phyloP scores from a whole-genome alignment of 2,329 filamentous ascomycete genomes.

The Paraconiothyrium brasiliense region DNA sequence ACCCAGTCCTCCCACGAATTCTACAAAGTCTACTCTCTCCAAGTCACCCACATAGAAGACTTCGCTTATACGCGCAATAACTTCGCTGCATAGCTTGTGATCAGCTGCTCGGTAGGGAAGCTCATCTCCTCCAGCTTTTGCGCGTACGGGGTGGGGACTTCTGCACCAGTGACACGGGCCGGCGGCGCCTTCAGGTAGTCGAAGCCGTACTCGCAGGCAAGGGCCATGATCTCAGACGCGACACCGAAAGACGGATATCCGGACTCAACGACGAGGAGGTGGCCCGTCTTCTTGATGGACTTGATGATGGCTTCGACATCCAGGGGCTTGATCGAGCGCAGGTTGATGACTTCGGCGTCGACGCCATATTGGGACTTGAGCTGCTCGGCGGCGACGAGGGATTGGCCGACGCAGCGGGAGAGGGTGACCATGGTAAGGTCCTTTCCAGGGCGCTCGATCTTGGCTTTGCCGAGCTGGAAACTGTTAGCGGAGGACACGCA shows the following conservation, averaged over 20 bases:
- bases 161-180: constrained; percentile 92
- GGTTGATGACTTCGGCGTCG: constrained; percentile 96
- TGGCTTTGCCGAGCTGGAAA: constrained; percentile 87
- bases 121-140: constrained; percentile 91
- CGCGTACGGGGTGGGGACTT: constrained; percentile 96
- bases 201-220: constrained; percentile 97
- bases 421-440: constrained; percentile 95
- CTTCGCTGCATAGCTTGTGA: constrained; percentile 89
- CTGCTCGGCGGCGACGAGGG: constrained; percentile 84
- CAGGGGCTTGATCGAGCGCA: constrained; percentile 95
- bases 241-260: constrained; percentile 97
- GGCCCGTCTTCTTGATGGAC: constrained; percentile 98
- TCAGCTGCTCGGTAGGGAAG: constrained; percentile 90
- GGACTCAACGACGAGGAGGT: constrained; percentile 90
- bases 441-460: constrained; percentile 96
- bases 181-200: constrained; percentile 97
- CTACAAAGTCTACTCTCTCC: background rate
- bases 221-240: constrained; percentile 87
- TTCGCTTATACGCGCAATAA: constrained; percentile 76
- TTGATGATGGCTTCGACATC: constrained; percentile 95
- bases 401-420: constrained; percentile 94
- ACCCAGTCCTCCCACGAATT: background rate
- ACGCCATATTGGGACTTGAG: constrained; percentile 97
- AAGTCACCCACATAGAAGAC: background rate
- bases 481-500: constrained; percentile 21